phyloP scores from a whole-genome alignment of 495 filamentous ascomycete genomes.

The Trypethelium eluteriae region DNA sequence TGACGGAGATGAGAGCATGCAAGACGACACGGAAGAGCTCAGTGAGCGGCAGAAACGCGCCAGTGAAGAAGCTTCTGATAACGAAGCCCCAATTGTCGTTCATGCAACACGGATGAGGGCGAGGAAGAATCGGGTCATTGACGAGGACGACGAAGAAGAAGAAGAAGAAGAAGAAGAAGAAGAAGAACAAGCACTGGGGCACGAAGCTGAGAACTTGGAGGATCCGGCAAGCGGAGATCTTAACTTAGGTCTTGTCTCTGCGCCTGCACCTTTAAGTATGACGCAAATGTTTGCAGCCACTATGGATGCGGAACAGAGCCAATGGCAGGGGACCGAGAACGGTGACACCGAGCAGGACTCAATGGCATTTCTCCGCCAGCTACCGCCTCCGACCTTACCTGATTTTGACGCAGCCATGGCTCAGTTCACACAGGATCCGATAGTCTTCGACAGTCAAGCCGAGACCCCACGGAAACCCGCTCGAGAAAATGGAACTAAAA shows the following conservation, averaged over 20 bases:
- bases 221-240: conserved; percentile 4
- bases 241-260: conserved; percentile 21
- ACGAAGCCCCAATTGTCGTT: neutral
- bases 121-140: neutral
- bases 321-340: conserved; percentile 24
- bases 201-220: conserved; percentile 1
- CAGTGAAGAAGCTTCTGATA: conserved; percentile 38
- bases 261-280: conserved; percentile 50
- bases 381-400: conserved; percentile 49
- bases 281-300: conserved; percentile 93
- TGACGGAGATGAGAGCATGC: conserved; percentile 19
- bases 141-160: conserved; percentile 25
- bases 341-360: conserved; percentile 39
- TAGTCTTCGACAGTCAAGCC: conserved; percentile 14
- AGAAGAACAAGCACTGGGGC: too few species aligned
- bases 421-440: conserved; percentile 6
- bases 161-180: conserved; percentile 27
- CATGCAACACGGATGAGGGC: neutral
- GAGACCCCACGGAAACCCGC: neutral
- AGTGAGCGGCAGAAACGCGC: neutral
- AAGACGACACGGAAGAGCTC: neutral
- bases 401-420: conserved; percentile 23
- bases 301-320: conserved; percentile 49
- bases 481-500: neutral
- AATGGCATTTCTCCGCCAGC: conserved; percentile 42